Percentiles rank a stretch among this genome's conserved stretches.
Evolutionary conservation across 257 asterid species (phyloP).

Genomic region (Mentha longifolia): DNA sequence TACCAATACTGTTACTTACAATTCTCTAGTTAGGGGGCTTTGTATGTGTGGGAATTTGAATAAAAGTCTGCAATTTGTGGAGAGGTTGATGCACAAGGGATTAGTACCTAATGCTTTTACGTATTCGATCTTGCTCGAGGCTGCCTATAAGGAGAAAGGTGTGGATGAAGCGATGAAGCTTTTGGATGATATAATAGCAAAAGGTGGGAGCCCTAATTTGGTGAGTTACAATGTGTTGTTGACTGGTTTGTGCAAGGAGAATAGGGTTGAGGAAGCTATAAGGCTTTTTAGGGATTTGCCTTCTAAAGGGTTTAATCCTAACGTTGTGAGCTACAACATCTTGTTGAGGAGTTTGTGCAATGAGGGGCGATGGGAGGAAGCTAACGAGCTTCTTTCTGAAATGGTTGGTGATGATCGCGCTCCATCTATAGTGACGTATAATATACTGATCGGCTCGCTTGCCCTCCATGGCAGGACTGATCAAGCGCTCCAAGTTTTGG

Average conservation of each 20-base stretch:
- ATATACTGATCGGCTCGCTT: constrained; percentile 70
- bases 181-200: constrained; percentile 65
- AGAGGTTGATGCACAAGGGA: constrained; percentile 70
- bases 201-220: constrained; percentile 81
- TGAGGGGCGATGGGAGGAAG: constrained; percentile 83
- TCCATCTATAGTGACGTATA: constrained; percentile 78
- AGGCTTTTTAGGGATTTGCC: constrained; percentile 71
- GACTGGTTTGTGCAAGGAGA: constrained; percentile 86
- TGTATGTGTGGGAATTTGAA: constrained; percentile 74
- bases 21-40: constrained; percentile 80
- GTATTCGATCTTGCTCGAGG: constrained; percentile 86
- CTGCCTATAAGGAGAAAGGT: constrained; percentile 82
- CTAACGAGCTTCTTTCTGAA: constrained; percentile 70
- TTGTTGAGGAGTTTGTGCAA: constrained; percentile 82
- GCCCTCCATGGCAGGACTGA: constrained; percentile 69
- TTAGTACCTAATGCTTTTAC: constrained; percentile 86
- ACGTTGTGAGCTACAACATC: constrained; percentile 85
- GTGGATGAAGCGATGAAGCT: constrained; percentile 78
- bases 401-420: constrained; percentile 76
- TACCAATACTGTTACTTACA: constrained; percentile 68
- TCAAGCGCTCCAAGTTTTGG: constrained; percentile 72
- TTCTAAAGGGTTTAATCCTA: constrained; percentile 68
- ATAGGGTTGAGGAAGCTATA: constrained; percentile 77
- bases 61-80: constrained; percentile 68
- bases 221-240: constrained; percentile 80